Percentiles rank a stretch among this genome's conserved stretches.
Evolutionary conservation across 2,329 filamentous ascomycete genomes (phyloP).

Genomic region (Exophiala oligosperma): DNA sequence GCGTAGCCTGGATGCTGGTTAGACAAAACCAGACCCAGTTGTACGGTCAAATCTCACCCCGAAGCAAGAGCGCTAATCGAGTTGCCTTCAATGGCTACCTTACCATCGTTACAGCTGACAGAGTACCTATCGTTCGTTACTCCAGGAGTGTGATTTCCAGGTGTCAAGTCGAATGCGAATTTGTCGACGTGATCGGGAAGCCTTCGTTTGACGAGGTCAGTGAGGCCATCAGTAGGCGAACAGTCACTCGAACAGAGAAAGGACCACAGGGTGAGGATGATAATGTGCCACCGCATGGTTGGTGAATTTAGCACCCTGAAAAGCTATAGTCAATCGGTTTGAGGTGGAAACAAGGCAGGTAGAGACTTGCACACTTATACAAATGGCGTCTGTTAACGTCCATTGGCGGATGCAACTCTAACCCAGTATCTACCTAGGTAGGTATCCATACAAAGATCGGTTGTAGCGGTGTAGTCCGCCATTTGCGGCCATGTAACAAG

Average conservation of each 20-base stretch:
- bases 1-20: neutral
- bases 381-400: too few species aligned
- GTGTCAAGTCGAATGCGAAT: neutral
- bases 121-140: neutral
- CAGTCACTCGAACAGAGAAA: neutral
- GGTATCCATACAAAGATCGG: too few species aligned
- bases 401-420: too few species aligned
- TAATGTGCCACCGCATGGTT: neutral
- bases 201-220: slow-evolving; percentile 1
- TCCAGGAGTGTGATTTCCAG: neutral
- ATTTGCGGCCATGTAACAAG: too few species aligned
- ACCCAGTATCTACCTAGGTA: too few species aligned
- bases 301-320: too few species aligned
- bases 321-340: too few species aligned
- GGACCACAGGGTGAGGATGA: neutral
- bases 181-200: neutral
- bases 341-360: too few species aligned
- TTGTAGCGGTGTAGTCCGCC: too few species aligned
- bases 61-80: slow-evolving; percentile 1
- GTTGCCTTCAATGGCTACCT: neutral
- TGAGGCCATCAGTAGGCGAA: neutral
- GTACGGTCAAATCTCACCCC: neutral
- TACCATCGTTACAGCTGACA: neutral
- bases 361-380: too few species aligned
- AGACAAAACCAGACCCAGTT: neutral